A percentile compares a stretch with the other conserved stretches of the same genome.
Conservation (phyloP, 169 alveolate species). For the Plasmodium vivax region DNA sequence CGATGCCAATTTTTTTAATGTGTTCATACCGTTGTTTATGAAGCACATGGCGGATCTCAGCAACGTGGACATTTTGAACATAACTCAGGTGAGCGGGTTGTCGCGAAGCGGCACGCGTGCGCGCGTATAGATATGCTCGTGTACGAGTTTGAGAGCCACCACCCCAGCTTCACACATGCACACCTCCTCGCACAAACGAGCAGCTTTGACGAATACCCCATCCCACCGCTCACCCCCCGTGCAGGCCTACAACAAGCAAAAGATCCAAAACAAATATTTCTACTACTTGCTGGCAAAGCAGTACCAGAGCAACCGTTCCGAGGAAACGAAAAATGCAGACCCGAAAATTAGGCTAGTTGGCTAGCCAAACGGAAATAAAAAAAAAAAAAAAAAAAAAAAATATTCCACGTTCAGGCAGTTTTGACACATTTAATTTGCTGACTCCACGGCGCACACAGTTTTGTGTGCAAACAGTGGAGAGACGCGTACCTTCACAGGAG, state of each 20-base stretch:
- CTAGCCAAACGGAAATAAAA: background rate
- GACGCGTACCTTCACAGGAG: background rate
- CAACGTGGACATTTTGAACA: conserved; percentile 67
- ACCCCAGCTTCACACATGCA: background rate
- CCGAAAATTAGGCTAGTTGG: conserved; percentile 48
- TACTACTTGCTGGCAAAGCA: conserved; percentile 59
- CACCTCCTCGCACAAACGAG: background rate
- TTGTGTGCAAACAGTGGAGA: background rate
- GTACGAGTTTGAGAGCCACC: background rate
- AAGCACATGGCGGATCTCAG: conserved; percentile 32
- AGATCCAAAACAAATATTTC: conserved; percentile 55
- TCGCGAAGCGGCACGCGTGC: background rate
- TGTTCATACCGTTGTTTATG: conserved; percentile 61
- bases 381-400: background rate
- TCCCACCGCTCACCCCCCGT: background rate
- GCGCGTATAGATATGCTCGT: conserved; percentile 5
- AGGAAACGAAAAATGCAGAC: background rate
- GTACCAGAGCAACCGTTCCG: conserved; percentile 24
- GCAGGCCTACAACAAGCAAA: conserved; percentile 69
- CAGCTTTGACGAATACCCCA: background rate
- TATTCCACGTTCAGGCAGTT: conserved; percentile 1
- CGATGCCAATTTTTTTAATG: conserved; percentile 52
- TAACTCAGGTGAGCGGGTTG: conserved; percentile 54
- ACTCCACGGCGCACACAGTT: background rate
- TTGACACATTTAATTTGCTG: background rate